Base-by-base conservation (phyloP, 2,329 filamentous ascomycete species). In the Cercospora nicotianae region DNA sequence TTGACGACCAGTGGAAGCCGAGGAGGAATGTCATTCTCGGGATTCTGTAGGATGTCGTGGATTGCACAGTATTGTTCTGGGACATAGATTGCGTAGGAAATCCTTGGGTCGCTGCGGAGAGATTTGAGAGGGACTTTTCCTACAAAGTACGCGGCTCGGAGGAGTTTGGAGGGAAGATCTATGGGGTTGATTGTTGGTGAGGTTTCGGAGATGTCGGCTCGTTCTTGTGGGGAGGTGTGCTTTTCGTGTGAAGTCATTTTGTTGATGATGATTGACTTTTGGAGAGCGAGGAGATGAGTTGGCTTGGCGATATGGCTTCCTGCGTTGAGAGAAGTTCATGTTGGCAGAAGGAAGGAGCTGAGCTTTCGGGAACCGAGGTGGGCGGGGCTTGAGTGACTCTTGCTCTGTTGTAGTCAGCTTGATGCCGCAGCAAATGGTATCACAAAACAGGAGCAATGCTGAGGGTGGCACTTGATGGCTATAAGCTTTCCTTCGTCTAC, bases 11-110 rank as follows among this genome's bases (percentile, higher is more conserved):
- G 60, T 4, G 65, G 63, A 3, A 70, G 58, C 1, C 65, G 45
- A n/a, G 31, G 33, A 0, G 66, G 53, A 3, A 64, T 13, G 10
- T 63, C 51, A 26, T 53, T 26, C 13, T 55, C 53, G n/a, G 59
- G 30, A 3, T 28, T 57, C 31, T 61, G 68, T 1, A 68, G 39
- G 2, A 59, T 51, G 9, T 65, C 58, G 45, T 70, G 63, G 3
- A 68, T 59, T 18, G 45, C 13, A 16, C 59, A 59, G 51, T 70
- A 69, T 18, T 63, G 28, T 23, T 63, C 65, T 10, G 67, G 67
- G 8, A 70, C 53, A 31, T 70, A 68, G 39, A 70, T 58, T 10
- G 65, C 64, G 59, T 65, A 70, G 2, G 68, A 70, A 5, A 70
- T 59, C 33, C 68, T 62, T 23, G 58, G 58, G 18, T 67, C 68